Conservation (phyloP, 371 early-diverging fungal genomes). For the Rhizopus delemar region DNA sequence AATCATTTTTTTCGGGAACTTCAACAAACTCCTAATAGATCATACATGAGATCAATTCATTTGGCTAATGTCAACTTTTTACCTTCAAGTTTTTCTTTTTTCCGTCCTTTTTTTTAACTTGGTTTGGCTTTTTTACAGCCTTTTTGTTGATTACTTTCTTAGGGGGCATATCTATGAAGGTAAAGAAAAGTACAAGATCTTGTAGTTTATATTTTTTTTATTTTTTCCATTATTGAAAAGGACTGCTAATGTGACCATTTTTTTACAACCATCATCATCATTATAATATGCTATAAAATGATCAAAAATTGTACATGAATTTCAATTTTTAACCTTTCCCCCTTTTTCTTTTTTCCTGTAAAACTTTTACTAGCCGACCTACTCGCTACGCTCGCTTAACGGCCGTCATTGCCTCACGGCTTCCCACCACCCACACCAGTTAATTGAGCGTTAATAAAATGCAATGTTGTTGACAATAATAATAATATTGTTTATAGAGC, state of each 20-base stretch:
- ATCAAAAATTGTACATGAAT: no score
- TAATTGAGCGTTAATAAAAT: no score
- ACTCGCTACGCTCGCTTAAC: no score
- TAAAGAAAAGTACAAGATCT: not conserved
- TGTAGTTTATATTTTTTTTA: slow-evolving; percentile 3
- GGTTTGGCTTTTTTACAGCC: not conserved
- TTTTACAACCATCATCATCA: not conserved
- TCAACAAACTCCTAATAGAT: slow-evolving; percentile 21
- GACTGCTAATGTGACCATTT: slow-evolving; percentile 1
- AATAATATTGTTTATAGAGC: no score
- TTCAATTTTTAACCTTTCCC: no score
- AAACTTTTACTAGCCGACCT: no score
- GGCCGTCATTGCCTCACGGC: no score
- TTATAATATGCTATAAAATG: no score
- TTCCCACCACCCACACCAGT: no score
- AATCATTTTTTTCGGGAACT: slow-evolving; percentile 38
- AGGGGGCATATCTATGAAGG: slow-evolving; percentile 3
- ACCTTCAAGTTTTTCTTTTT: slow-evolving; percentile 6
- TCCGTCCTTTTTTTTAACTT: not conserved
- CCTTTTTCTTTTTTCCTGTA: not conserved
- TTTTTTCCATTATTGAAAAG: not conserved
- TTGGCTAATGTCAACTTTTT: not conserved
- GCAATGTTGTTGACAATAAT: no score
- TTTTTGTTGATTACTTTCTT: not conserved
- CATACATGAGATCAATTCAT: not conserved